Evolutionary conservation across 495 filamentous ascomycete genomes (phyloP).

Genomic region (Aspergillus coremiiformis): DNA sequence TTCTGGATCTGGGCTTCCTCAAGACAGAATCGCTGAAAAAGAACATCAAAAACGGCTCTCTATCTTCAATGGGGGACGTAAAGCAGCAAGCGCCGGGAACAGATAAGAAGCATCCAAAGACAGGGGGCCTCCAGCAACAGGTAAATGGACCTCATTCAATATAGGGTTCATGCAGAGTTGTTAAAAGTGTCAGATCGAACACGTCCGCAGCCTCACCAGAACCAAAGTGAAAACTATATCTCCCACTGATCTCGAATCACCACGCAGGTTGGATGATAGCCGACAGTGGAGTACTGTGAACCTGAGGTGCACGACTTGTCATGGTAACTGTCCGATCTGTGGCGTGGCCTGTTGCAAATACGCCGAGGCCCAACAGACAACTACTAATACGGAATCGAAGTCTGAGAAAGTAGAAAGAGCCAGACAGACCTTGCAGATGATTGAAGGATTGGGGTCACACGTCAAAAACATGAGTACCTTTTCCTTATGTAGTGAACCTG

Average conservation of each 20-base stretch:
- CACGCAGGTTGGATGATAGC: conserved; percentile 5
- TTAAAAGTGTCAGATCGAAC: conserved; percentile 2
- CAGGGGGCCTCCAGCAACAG: conserved; percentile 2
- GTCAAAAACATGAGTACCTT: conserved; percentile 18
- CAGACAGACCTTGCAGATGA: conserved; percentile 1
- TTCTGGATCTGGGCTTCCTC: conserved; percentile 10
- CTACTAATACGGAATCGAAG: not conserved
- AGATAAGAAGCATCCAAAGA: not conserved
- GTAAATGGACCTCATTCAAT: conserved; percentile 2
- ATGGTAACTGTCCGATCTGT: conserved; percentile 17
- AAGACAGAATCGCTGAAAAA: not conserved
- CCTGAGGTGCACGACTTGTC: conserved; percentile 16
- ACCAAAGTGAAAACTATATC: conserved; percentile 5
- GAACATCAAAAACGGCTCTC: not conserved
- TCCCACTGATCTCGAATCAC: not conserved
- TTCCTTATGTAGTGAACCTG: conserved; percentile 17
- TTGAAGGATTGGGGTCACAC: conserved; percentile 9
- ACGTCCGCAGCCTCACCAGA: conserved; percentile 13
- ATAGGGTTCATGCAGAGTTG: not conserved
- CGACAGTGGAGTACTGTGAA: conserved; percentile 14
- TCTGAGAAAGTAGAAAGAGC: not conserved
- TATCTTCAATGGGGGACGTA: not conserved
- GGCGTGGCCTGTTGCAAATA: conserved; percentile 15
- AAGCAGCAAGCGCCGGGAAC: not conserved
- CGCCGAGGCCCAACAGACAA: not conserved